A percentile compares a stretch with the other conserved stretches of the same genome.
phyloP scores from a whole-genome alignment of 805 yeast species.

The Cyberlindnera lachancei region DNA sequence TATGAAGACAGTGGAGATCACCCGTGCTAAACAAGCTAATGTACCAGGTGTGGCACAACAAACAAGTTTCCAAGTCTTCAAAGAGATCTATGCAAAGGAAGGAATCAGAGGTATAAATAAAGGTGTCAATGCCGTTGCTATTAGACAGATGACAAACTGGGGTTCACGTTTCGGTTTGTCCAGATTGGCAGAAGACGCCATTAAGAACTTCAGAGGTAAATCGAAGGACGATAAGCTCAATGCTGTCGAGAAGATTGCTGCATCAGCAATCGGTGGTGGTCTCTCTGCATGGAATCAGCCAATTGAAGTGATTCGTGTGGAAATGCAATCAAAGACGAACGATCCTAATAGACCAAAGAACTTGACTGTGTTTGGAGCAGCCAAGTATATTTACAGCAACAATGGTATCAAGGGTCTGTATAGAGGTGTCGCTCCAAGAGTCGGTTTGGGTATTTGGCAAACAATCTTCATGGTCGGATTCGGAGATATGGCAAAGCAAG shows the following conservation, averaged over 20 bases:
- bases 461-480: slow-evolving; percentile 97
- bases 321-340: slow-evolving; percentile 91
- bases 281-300: slow-evolving; percentile 99
- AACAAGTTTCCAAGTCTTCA: slow-evolving; percentile 79
- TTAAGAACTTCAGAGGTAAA: slow-evolving; percentile 59
- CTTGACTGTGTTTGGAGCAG: slow-evolving; percentile 66
- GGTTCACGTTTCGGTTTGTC: slow-evolving; percentile 94
- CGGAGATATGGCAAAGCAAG: slow-evolving; percentile 85
- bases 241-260: slow-evolving; percentile 74
- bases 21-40: slow-evolving; percentile 71
- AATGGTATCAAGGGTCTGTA: slow-evolving; percentile 88
- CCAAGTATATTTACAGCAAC: slow-evolving; percentile 72
- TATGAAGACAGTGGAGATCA: slow-evolving; percentile 98
- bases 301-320: slow-evolving; percentile 94
- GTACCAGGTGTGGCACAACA: slow-evolving; percentile 61
- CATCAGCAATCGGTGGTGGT: slow-evolving; percentile 94
- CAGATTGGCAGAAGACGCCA: slow-evolving; percentile 82
- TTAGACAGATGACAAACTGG: slow-evolving; percentile 98
- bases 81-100: slow-evolving; percentile 73
- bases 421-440: slow-evolving; percentile 95
- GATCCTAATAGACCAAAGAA: slow-evolving; percentile 97
- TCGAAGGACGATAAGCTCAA: slow-evolving; percentile 51
- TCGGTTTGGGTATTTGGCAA: slow-evolving; percentile 97
- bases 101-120: slow-evolving; percentile 93
- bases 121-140: slow-evolving; percentile 98